These are phyloP conservation scores for Calonectria fujianensis DNA, from an alignment of 2,329 filamentous ascomycete species.

Conservation along the genomic window DNA sequence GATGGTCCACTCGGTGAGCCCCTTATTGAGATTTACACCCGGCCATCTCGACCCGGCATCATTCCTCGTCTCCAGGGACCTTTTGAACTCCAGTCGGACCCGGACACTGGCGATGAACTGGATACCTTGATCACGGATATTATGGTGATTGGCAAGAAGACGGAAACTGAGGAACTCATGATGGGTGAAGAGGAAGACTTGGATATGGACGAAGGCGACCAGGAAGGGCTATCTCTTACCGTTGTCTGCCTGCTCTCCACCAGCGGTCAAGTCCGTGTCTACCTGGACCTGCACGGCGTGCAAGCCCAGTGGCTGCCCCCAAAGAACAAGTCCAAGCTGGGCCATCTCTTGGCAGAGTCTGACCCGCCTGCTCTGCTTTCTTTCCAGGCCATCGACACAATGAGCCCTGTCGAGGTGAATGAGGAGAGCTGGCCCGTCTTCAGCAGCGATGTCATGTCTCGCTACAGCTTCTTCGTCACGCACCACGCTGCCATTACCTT, in stretches of 20 bases:
- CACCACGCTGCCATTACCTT: slow-evolving; percentile 76
- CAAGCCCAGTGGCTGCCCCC: slow-evolving; percentile 81
- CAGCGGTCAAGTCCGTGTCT: slow-evolving; percentile 77
- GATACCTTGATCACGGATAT: slow-evolving; percentile 77
- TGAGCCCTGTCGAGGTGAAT: slow-evolving; percentile 72
- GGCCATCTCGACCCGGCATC: slow-evolving; percentile 74
- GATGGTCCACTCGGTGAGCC: slow-evolving; percentile 70
- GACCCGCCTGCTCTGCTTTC: slow-evolving; percentile 72
- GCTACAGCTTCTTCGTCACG: slow-evolving; percentile 79
- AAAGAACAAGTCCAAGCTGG: slow-evolving; percentile 69
- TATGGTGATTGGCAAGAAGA: slow-evolving; percentile 76
- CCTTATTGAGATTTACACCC: slow-evolving; percentile 72
- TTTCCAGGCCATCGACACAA: slow-evolving; percentile 78
- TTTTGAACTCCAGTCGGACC: slow-evolving; percentile 74
- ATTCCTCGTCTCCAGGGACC: slow-evolving; percentile 78
- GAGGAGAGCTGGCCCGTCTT: slow-evolving; percentile 78
- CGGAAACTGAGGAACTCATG: slow-evolving; percentile 77
- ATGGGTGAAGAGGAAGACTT: slow-evolving; percentile 78
- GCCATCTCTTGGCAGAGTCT: slow-evolving; percentile 61
- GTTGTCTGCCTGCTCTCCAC: slow-evolving; percentile 77
- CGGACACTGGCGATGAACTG: slow-evolving; percentile 74
- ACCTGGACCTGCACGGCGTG: slow-evolving; percentile 76
- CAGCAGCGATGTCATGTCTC: slow-evolving; percentile 75
- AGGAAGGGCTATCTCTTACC: slow-evolving; percentile 76
- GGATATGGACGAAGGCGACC: slow-evolving; percentile 73